Evolutionary conservation across 2,329 filamentous ascomycete genomes (phyloP), one percentile per base, ranked within the genome.

Genomic region (Fusarium sambucinum): DNA sequence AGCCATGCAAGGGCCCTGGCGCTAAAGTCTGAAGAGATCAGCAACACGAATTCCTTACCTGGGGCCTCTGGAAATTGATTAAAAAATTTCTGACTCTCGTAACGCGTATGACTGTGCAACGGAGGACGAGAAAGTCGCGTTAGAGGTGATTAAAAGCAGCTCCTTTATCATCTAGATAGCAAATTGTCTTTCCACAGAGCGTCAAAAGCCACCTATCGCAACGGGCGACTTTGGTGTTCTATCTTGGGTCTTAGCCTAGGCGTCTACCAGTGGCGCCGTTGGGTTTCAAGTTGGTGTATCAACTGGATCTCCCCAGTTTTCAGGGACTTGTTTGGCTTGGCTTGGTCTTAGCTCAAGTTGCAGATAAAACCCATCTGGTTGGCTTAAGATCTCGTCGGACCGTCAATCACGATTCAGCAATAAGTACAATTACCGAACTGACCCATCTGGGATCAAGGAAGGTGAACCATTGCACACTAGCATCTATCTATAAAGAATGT

Each of bases 261-360:
- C 62, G 61, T 55, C 66, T 48, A 66, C 54, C 40, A 38, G 30
- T 53, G 53, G 41, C 55, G 23, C 66, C 66, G 54, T 60, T 60
- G 54, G 44, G 66, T 69, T 69, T 69, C 66, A 70, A 53, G 53
- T 59, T 66, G 42, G 38, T 38, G 44, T 57, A 68, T 48, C 47
- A 65, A 63, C 30, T 63, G 60, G 30, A 52, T 40, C 40, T 46
- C 45, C 51, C 58, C 51, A 58, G 60, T 59, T 69, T 60, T 64
- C 41, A 48, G 40, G 57, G 37, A 50, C 57, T 40, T 37, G 41
- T 30, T 46, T 54, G 38, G 44, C 41, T 29, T 54, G 44, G 33
- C 46, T 21, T 56, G 56, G 56, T 21, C 50, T 48, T 62, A 64
- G 65, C 51, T 51, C 41, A n/a, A 42, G 17, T 50, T 37, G 50